Base-by-base conservation (phyloP, 306 rosid genomes). In the Quercus wislizeni region DNA sequence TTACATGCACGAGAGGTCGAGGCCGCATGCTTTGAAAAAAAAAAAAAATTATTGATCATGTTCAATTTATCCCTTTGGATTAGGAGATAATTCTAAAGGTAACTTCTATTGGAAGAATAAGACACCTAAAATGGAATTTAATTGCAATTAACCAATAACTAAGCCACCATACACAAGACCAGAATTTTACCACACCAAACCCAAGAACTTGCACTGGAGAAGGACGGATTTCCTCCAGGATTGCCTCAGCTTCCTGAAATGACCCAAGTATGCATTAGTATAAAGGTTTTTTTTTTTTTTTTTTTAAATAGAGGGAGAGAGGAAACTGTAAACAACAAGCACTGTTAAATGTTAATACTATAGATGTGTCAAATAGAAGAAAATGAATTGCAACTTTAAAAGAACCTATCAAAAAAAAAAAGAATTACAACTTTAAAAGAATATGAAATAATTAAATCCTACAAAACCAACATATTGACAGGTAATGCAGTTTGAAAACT, bases 231-330 rank as follows among this genome's bases (percentile, higher is more conserved):
- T 84, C 83, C 82, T 90, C 96, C 72, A 95, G 87, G 82, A 95
- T 95, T 75, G 99, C 98, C 86, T 95, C 98, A 77, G 97, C 98
- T 81, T 95, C 99, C 99, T 92, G 92, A 61, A 82, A 76, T 82
- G 54, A 58, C 80, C 79, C 23, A 82, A 87, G 70, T 73, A 74
- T 77, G 51, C 71, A 43, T 18, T 57, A 74, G 27, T 63, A 64
- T 38, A 0, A 38, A 33, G 55, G 35, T 67, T 38, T 38, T 2
- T 21, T 21, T 21, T 21, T 21, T 21, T 38, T 31, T 33, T 33
- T 33, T 33, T 21, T 21, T 21, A 21, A 21, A 21, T 21, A 21
- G 38, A 33, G 41, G 6, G 43, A 38, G 10, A 38, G 46, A 38
- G 46, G 11, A 38, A 38, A 7, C 46, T 8, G 11, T 38, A 20